These are phyloP conservation scores for Camelina neglecta DNA, from an alignment of 345 rosid species.

Conservation along the genomic window DNA sequence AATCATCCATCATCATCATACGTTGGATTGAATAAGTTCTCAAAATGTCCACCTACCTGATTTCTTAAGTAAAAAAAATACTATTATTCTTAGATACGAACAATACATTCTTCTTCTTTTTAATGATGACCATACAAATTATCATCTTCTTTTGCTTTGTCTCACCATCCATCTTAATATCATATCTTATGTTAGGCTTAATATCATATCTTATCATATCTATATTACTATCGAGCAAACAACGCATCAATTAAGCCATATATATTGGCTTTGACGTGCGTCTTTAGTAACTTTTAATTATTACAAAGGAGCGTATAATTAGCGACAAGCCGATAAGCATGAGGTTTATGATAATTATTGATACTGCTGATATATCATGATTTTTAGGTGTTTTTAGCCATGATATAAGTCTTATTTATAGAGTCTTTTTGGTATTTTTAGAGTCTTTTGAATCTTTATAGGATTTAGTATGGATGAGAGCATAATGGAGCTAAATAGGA, in stretches of 20 bases:
- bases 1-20: conserved; percentile 15
- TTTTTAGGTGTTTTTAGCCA: too few species aligned
- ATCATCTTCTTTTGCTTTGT: not conserved
- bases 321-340: not conserved
- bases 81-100: not conserved
- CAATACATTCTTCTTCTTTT: conserved; percentile 1
- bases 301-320: not conserved
- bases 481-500: too few species aligned
- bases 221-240: not conserved
- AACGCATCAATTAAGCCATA: not conserved
- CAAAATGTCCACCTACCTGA: conserved; percentile 3
- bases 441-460: too few species aligned
- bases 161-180: not conserved
- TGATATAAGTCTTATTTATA: too few species aligned
- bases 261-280: not conserved
- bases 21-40: conserved; percentile 2
- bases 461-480: too few species aligned
- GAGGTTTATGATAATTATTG: not conserved
- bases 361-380: too few species aligned
- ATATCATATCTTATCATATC: too few species aligned
- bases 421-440: too few species aligned
- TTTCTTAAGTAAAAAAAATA: not conserved
- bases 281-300: not conserved
- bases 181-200: too few species aligned
- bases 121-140: conserved; percentile 7